Evolutionary conservation across 352 stramenopile species (phyloP), one percentile per base, ranked within the genome.

Genomic region (Globisporangium parvum): DNA sequence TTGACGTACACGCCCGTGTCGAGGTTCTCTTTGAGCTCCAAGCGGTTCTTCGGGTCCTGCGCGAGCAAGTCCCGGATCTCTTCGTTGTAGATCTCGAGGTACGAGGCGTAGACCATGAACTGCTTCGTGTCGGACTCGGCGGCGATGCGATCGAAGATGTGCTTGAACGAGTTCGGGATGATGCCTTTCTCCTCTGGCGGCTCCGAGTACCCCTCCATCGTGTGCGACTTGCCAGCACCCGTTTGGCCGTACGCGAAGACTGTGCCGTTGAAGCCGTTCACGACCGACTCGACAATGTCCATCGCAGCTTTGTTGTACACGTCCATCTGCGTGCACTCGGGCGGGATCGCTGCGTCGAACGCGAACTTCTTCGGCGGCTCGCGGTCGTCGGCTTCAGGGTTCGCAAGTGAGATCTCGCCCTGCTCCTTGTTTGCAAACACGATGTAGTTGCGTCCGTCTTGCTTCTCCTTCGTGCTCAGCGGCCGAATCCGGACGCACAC

Each of bases 21-120:
- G 9, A 78, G 77, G 48, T 90, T 97, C 65, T 98, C 89, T 55
- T 97, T 96, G 21, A 98, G 74, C 53, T 97, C 87, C 3, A 96
- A 67, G 18, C 81, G 82, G 24, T 72, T 64, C 24, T 71, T 78
- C 0, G 78, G 77, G 55, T 97, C 82, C 55, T 88, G 91, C 20
- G 80, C 87, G 35, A 99, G 67, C 35, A 99, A 69, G 63, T 99
- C 96, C 23, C 91, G 75, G 61, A 98, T 98, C 65, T 99, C 92
- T 76, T 99, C 96, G 63, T 98, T 98, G 76, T 99, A 99, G 63
- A 99, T 98, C 71, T 99, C 96, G 28, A 98, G 76, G 62, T 98
- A 98, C 10, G 84, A 97, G 66, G 94, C 87, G 37, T 93, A 82
- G 17, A 99, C 96, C 23, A 98, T 76, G 63, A 98, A 98, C 60